phyloP scores from a whole-genome alignment of 2,329 filamentous ascomycete species.

The Chaetomiaceae sp. region DNA sequence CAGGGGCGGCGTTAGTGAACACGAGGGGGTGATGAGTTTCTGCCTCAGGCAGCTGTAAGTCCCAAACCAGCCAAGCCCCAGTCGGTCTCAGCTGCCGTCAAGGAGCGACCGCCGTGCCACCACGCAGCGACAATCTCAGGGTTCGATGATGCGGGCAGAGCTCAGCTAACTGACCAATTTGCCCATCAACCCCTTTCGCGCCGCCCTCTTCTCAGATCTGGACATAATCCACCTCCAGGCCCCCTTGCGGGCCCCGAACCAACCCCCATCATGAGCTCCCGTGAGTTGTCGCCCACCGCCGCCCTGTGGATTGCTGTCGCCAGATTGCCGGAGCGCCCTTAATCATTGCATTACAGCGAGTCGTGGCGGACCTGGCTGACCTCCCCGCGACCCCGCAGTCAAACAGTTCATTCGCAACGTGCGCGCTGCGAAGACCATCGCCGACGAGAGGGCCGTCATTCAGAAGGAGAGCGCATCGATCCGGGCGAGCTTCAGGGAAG shows the following conservation, averaged over 20 bases:
- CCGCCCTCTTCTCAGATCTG: constrained; percentile 13
- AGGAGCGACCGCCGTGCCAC: constrained; percentile 15
- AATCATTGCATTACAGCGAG: too few relatives aligned
- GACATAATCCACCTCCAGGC: constrained; percentile 19
- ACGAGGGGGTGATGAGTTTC: too few relatives aligned
- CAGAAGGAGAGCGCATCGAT: constrained; percentile 99
- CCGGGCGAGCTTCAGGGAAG: constrained; percentile 93
- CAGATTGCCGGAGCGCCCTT: background rate
- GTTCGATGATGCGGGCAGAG: constrained; percentile 13
- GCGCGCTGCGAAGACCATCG: constrained; percentile 96
- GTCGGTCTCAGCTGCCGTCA: constrained; percentile 8
- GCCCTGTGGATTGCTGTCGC: background rate
- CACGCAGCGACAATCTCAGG: constrained; percentile 13
- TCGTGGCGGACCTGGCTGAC: too few relatives aligned
- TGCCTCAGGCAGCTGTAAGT: constrained; percentile 15
- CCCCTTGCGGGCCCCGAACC: constrained; percentile 23
- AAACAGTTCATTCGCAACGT: constrained; percentile 99
- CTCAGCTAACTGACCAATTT: constrained; percentile 10
- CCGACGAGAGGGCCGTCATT: constrained; percentile 95
- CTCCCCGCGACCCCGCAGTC: constrained; percentile 50
- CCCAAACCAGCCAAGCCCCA: background rate
- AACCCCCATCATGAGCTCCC: constrained; percentile 26
- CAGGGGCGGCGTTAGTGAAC: too few relatives aligned
- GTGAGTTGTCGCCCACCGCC: constrained; percentile 26
- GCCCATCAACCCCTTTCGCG: constrained; percentile 3